phyloP scores from a whole-genome alignment of 192 early-diverging fungal species.

The Coemansia reversa region DNA sequence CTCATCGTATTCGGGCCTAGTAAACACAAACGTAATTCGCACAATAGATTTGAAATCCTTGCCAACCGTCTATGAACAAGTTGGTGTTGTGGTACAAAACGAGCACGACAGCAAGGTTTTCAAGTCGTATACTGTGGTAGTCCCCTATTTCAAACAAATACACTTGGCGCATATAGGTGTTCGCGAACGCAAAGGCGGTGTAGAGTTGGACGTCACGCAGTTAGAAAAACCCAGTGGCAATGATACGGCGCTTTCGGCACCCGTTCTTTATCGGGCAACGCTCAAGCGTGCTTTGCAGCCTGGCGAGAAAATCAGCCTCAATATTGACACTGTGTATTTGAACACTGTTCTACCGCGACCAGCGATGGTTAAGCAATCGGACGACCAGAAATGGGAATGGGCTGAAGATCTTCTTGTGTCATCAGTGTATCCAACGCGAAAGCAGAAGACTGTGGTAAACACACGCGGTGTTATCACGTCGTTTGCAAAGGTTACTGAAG shows the following conservation, averaged over 20 bases:
- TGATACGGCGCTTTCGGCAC: background rate
- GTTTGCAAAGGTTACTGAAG: conserved; percentile 15
- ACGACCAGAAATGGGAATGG: conserved; percentile 67
- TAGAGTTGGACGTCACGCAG: conserved; percentile 5
- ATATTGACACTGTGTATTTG: conserved; percentile 55
- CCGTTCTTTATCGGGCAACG: conserved; percentile 16
- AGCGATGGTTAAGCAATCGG: conserved; percentile 58
- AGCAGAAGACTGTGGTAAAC: conserved; percentile 75
- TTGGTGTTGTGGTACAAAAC: conserved; percentile 55
- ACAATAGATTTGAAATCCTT: conserved; percentile 26
- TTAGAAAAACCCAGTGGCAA: background rate
- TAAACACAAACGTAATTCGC: conserved; percentile 53
- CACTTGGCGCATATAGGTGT: conserved; percentile 35
- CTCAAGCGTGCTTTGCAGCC: conserved; percentile 48
- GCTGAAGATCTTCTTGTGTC: conserved; percentile 60
- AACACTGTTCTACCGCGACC: conserved; percentile 58
- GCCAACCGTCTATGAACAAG: conserved; percentile 51
- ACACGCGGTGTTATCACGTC: conserved; percentile 25
- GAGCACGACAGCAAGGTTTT: conserved; percentile 20
- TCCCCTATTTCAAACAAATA: conserved; percentile 14
- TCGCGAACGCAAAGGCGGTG: conserved; percentile 50
- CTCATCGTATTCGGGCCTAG: conserved; percentile 18
- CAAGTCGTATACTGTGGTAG: conserved; percentile 29
- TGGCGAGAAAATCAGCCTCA: conserved; percentile 61
- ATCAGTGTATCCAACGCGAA: conserved; percentile 65